Percentiles rank a stretch among this genome's conserved stretches.
phyloP scores from a whole-genome alignment of 1,284 basidiomycete genomes.

The Anthracocystis walkeri region DNA sequence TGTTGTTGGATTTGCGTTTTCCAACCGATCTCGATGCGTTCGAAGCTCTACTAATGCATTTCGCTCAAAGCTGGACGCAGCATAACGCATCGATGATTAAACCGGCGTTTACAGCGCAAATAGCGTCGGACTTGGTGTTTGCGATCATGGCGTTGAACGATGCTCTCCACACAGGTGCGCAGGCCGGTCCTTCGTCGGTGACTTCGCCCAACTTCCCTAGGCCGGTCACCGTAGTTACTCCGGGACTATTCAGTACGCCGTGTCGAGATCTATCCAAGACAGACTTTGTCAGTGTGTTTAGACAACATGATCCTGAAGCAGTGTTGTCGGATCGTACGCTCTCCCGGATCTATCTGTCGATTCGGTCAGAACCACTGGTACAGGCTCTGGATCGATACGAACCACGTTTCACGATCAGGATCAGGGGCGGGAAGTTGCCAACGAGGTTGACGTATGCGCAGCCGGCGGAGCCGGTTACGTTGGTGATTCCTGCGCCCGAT shows the following conservation, averaged over 20 bases:
- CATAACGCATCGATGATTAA: constrained; percentile 75
- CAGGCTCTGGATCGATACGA: constrained; percentile 50
- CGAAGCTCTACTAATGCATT: constrained; percentile 77
- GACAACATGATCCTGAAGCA: constrained; percentile 50
- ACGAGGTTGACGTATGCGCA: constrained; percentile 57
- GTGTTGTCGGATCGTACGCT: constrained; percentile 64
- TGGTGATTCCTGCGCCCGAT: constrained; percentile 60
- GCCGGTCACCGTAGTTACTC: constrained; percentile 31
- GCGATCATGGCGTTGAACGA: constrained; percentile 87
- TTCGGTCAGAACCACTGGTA: constrained; percentile 55
- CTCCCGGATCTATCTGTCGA: constrained; percentile 56
- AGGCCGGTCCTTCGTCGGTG: constrained; percentile 12
- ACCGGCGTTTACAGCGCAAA: constrained; percentile 68
- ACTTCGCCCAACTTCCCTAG: constrained; percentile 34
- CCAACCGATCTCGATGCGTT: constrained; percentile 79
- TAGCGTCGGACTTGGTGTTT: constrained; percentile 75
- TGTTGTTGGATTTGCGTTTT: constrained; percentile 80
- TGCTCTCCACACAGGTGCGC: constrained; percentile 54
- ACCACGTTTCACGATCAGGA: constrained; percentile 44
- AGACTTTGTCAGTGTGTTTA: constrained; percentile 56
- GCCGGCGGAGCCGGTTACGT: constrained; percentile 55
- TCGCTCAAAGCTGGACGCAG: constrained; percentile 88
- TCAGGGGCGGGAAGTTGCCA: constrained; percentile 50
- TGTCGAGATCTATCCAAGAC: constrained; percentile 36
- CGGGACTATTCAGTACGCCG: constrained; percentile 51